Base-by-base conservation (phyloP, 2,329 filamentous ascomycete species). In the Dothistroma septosporum region DNA sequence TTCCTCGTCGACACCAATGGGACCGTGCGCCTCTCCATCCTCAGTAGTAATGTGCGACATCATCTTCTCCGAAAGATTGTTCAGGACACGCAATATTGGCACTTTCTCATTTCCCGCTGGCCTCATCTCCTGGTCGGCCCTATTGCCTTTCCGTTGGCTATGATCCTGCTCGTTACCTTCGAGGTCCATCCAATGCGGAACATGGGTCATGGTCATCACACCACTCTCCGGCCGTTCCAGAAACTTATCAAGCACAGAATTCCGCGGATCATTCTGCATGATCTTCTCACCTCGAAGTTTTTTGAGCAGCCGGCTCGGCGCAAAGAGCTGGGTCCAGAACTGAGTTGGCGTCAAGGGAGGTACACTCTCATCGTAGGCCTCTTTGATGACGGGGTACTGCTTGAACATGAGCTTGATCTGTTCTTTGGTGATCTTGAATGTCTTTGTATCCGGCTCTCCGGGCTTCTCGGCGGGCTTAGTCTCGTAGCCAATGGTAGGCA, bases 161-260 rank as follows among this genome's bases (percentile, higher is more conserved):
- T 96, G 87, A 70, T 99, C 93, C 74, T 94, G 90, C 76, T 97
- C 94, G 71, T 99, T 99, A 32, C 89, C 94, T 72, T 93, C 91
- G 28, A 99, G 77, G 73, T 99, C 90, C 68, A 99, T 92, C 65
- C 95, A 92, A 69, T 92, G 87, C 0, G 94, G 92, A 21, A 99
- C 86, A 59, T 88, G 84, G 35, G 87, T 79, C 3, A 87, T 79
- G 65, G 84, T 74, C 41, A 48, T 41, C 0, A 77, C 72, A 22
- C 65, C 69, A 14, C 78, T 79, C 52, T 81, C 76, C 66, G 91
- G 89, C 41, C 83, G 83, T 61, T 88, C 86, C 24, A 96, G 83
- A 73, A 96, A 97, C 66, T 88, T 88, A 75, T 97, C 94, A 63
- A 97, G 87, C 9, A 94, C 80, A 19, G 85, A 82, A 75, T 97